These are phyloP conservation scores for Verticillium isaacii DNA, from an alignment of 2,329 filamentous ascomycete species.

Conservation along the genomic window DNA sequence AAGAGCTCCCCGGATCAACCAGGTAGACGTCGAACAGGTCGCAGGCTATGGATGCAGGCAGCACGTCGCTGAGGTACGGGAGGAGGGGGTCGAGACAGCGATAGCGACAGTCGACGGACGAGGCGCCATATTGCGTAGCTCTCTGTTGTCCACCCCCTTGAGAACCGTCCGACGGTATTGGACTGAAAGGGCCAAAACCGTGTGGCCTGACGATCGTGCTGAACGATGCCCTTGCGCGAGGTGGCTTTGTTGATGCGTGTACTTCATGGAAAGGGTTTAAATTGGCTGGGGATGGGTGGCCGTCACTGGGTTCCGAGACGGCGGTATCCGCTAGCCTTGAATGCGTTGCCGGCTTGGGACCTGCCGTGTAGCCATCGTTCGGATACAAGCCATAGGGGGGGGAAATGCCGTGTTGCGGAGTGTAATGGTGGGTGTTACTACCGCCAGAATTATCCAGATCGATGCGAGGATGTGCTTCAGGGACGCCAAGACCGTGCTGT, in stretches of 20 bases:
- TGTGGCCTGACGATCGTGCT: constrained; percentile 1
- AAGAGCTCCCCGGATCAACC: constrained; percentile 35
- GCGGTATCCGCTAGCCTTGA: neutral
- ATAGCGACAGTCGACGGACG: constrained; percentile 26
- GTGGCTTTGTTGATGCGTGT: neutral
- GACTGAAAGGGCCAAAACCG: constrained; percentile 1
- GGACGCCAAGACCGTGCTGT: neutral
- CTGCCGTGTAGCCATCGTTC: neutral
- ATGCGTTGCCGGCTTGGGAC: neutral
- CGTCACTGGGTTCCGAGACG: constrained; percentile 6
- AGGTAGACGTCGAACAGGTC: constrained; percentile 44
- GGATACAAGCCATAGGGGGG: neutral
- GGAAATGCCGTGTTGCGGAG: neutral
- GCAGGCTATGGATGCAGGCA: constrained; percentile 35
- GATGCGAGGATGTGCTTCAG: neutral
- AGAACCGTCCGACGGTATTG: neutral
- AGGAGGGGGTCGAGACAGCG: constrained; percentile 34
- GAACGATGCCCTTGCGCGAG: neutral
- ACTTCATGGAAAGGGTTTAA: neutral
- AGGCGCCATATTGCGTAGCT: neutral
- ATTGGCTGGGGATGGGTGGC: neutral
- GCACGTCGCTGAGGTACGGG: constrained; percentile 30
- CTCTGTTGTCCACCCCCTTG: neutral
- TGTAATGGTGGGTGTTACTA: neutral
- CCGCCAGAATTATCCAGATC: neutral